A percentile compares a stretch with the other conserved stretches of the same genome.
phyloP scores from a whole-genome alignment of 441 rosid species.

The Pelargonium citronellum region DNA sequence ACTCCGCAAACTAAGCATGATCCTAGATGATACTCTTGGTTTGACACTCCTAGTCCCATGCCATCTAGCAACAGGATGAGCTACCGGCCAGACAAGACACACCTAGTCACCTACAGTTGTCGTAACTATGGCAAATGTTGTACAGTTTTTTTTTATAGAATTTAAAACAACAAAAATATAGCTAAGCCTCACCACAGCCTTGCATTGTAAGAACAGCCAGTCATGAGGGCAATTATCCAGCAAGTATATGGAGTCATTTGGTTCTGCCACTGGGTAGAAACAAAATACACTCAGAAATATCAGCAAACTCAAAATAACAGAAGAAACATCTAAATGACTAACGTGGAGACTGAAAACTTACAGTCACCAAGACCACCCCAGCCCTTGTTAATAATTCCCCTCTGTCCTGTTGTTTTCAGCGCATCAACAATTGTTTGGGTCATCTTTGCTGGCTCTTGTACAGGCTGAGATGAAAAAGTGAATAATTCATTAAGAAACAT shows the following conservation, averaged over 20 bases:
- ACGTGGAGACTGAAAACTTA: conserved; percentile 9
- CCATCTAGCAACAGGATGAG: background rate
- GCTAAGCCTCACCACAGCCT: conserved; percentile 27
- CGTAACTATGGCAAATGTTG: background rate
- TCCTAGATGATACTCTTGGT: background rate
- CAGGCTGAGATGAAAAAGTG: conserved; percentile 20
- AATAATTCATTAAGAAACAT: background rate
- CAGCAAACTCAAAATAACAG: conserved; percentile 3
- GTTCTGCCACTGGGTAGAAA: conserved; percentile 23
- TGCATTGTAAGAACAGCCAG: conserved; percentile 32
- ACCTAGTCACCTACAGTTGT: background rate
- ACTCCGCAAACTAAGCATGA: background rate
- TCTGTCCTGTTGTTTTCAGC: conserved; percentile 25
- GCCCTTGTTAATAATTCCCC: conserved; percentile 30
- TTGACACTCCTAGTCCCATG: background rate
- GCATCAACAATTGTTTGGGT: conserved; percentile 27
- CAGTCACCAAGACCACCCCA: conserved; percentile 31
- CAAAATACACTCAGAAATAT: background rate
- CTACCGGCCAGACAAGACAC: background rate
- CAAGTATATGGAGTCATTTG: conserved; percentile 25
- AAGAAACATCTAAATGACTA: background rate
- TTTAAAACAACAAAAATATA: background rate
- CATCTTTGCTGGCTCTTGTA: conserved; percentile 29
- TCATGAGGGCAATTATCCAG: conserved; percentile 31
- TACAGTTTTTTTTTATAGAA: background rate